Evolutionary conservation across 768 basidiomycete species (phyloP), one percentile per base, ranked within the genome.

Genomic region (Tulasnella sp.): DNA sequence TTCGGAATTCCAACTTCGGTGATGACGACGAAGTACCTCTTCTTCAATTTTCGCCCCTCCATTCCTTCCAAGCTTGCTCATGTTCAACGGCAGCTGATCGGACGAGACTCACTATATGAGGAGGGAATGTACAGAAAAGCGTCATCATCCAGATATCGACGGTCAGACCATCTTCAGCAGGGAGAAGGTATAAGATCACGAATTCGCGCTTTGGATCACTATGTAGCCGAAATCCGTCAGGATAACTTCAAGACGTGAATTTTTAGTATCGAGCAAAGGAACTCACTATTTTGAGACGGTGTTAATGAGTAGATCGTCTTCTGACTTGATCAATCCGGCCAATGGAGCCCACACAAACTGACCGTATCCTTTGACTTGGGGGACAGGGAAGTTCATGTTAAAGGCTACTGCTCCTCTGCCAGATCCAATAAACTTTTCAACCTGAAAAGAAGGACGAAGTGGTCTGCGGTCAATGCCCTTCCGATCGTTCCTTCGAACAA

Each of bases 311-410:
- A 12, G 37, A 36, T 17, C 67, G 42, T 68, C 67, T 0, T 41
- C 67, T 29, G 67, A 41, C 32, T 47, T 41, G n/a, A 17, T 9
- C 19, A 68, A 14, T 9, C 19, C 22, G 7, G 19, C 37, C 32
- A 32, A 47, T 12, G 67, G 67, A 40, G 67, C 67, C 67, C 67
- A 68, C 32, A 68, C 12, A 16, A 41, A 68, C 22, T 41, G 67
- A 37, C 35, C 67, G 41, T 19, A 37, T 40, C 40, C 40, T 47
- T 11, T 19, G 16, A 34, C 67, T 39, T 41, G 37, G 26, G 39
- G 67, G 5, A 68, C 67, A 14, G 67, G 67, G 16, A 37, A 68
- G 42, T 68, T 68, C 39, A 68, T 34, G 42, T 68, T 68, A 34
- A 68, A 68, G 16, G 40, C 67, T 19, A 68, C 41, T 29, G 67